Evolutionary conservation across 345 rosid species (phyloP).

Genomic region (Eutrema yunnanense): DNA sequence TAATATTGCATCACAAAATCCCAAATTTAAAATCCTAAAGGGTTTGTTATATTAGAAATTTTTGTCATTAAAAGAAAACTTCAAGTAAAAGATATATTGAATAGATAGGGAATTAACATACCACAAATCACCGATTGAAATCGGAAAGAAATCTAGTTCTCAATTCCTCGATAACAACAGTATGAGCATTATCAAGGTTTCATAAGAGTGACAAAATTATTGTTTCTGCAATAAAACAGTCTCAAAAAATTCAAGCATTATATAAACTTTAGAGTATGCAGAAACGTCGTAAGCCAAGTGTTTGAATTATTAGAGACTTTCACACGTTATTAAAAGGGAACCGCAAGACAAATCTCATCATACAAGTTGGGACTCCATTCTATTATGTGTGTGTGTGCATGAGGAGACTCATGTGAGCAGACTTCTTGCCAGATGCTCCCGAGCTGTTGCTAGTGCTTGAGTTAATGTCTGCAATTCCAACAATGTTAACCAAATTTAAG

Average conservation of each 20-base stretch:
- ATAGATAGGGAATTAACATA: no score
- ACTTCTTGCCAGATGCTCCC: constrained; percentile 31
- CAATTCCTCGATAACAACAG: no score
- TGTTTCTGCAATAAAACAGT: neutral
- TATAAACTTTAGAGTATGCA: neutral
- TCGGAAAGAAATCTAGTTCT: no score
- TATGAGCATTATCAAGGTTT: no score
- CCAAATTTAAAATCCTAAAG: no score
- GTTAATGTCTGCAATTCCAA: constrained; percentile 26
- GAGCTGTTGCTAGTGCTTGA: constrained; percentile 32
- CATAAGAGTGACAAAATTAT: neutral
- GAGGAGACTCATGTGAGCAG: constrained; percentile 26
- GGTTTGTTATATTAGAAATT: no score
- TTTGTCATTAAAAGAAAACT: no score
- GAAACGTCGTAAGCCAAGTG: neutral
- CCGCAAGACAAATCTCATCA: constrained; percentile 5
- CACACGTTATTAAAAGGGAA: neutral
- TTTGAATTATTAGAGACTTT: neutral
- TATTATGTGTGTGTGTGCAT: neutral
- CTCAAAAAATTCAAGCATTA: neutral
- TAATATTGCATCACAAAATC: no score
- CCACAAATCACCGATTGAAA: no score
- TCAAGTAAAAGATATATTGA: no score
- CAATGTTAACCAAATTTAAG: neutral
- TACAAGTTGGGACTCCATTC: neutral